phyloP scores from a whole-genome alignment of 2,329 filamentous ascomycete species.

The Fusarium algeriense region DNA sequence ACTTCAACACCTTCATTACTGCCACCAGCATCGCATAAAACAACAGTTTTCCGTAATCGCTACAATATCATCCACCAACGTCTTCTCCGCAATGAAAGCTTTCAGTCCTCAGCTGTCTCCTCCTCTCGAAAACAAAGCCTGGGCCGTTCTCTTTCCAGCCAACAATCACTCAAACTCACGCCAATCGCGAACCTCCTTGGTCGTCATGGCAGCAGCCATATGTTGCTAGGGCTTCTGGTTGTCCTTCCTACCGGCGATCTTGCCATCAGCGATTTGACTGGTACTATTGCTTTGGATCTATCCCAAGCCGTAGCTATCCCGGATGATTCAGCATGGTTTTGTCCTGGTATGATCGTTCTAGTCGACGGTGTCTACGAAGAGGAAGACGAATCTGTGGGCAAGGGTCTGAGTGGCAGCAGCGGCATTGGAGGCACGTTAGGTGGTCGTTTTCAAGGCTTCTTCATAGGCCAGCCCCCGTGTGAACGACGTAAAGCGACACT shows the following conservation, averaged over 20 bases:
- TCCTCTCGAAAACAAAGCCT: constrained; percentile 66
- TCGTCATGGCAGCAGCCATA: constrained; percentile 84
- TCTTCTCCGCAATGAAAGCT: constrained; percentile 90
- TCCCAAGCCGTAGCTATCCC: constrained; percentile 85
- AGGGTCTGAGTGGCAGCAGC: constrained; percentile 78
- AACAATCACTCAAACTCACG: constrained; percentile 86
- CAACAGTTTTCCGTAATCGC: constrained; percentile 85
- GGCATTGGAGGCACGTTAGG: constrained; percentile 92
- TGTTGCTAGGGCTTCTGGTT: constrained; percentile 86
- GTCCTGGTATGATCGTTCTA: constrained; percentile 94
- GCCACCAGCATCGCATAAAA: constrained; percentile 84
- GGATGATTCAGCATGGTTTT: constrained; percentile 89
- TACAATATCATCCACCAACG: constrained; percentile 95
- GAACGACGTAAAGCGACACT: constrained; percentile 85
- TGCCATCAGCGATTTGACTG: constrained; percentile 87
- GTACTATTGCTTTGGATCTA: constrained; percentile 87
- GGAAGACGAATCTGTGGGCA: constrained; percentile 78
- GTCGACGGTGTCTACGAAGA: constrained; percentile 98
- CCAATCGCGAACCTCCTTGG: constrained; percentile 82
- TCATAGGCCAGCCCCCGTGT: constrained; percentile 90
- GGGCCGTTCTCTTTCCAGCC: constrained; percentile 70
- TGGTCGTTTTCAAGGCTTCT: constrained; percentile 91
- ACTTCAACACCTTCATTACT: constrained; percentile 76
- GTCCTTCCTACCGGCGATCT: constrained; percentile 85
- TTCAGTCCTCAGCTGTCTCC: constrained; percentile 84